A percentile compares a stretch with the other conserved stretches of the same genome.
Evolutionary conservation across 192 early-diverging fungal species (phyloP).

Genomic region (Podila epigama): DNA sequence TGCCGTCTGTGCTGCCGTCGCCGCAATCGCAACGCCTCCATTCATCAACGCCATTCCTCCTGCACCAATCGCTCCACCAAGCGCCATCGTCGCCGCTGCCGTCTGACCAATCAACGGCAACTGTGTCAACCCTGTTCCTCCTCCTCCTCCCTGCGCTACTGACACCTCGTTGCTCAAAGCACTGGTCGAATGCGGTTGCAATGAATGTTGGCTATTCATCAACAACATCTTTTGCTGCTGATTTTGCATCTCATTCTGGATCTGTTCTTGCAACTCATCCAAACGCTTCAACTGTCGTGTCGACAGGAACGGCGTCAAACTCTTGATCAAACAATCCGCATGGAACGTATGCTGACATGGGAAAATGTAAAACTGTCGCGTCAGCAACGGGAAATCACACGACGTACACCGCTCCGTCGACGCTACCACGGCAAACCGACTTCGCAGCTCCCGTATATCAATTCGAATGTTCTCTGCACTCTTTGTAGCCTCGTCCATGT

Average conservation of each 20-base stretch:
- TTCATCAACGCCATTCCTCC: conserved; percentile 41
- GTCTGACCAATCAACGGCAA: conserved; percentile 40
- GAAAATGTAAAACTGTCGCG: conserved; percentile 92
- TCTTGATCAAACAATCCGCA: conserved; percentile 85
- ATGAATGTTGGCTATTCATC: conserved; percentile 20
- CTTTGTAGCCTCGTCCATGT: conserved; percentile 96
- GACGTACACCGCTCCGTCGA: conserved; percentile 79
- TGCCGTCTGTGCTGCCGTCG: conserved; percentile 38
- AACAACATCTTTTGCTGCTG: conserved; percentile 32
- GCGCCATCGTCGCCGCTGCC: conserved; percentile 42
- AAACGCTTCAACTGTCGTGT: conserved; percentile 56
- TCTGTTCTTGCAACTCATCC: conserved; percentile 66
- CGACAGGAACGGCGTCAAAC: conserved; percentile 18
- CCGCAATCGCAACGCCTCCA: conserved; percentile 39
- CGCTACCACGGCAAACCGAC: conserved; percentile 73
- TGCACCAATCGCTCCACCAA: conserved; percentile 38
- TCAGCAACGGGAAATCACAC: conserved; percentile 81
- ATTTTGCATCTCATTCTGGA: conserved; percentile 58
- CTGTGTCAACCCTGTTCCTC: conserved; percentile 9
- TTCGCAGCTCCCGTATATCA: conserved; percentile 88
- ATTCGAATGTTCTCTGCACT: conserved; percentile 91
- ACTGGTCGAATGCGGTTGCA: conserved; percentile 18
- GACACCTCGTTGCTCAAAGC: conserved; percentile 17
- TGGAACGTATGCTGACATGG: conserved; percentile 97
- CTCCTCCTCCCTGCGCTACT: conserved; percentile 5